Evolutionary conservation across 306 rosid species (phyloP), one percentile per base, ranked within the genome.

Genomic region (Astragalus membranaceus): DNA sequence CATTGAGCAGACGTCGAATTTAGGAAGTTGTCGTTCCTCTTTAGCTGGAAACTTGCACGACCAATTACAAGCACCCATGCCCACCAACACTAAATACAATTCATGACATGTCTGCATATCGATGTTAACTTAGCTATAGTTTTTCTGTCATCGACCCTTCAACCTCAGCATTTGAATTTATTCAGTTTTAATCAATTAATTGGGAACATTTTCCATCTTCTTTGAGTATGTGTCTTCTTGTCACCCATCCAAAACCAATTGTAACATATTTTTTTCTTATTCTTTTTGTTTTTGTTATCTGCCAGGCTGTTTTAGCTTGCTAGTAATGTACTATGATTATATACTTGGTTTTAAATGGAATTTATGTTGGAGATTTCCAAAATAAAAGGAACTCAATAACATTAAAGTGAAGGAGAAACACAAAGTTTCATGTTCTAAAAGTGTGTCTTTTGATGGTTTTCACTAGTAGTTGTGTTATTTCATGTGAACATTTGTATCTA

Each of bases 1-100:
- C 76, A 61, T 70, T 67, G 67, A 43, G 66, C 15, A 77, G 44
- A 53, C 60, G 60, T 70, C 72, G 70, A 77, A 52, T 77, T 53
- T 70, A 70, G 76, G 76, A 50, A 42, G 11, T 61, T 69, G 80
- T 77, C 36, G 64, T 42, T 61, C 76, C 63, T 61, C 66, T 29
- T 69, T 69, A 30, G 26, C 51, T 58, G 50, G 69, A 46, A 54
- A 58, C 62, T 42, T 7, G 62, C 69, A 15, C 14, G 46, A 47
- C 74, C 69, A 70, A 59, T 75, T 49, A 14, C 26, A 52, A 0
- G 41, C 75, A 76, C 39, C 16, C 16, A 46, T 35, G 44, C 41
- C 20, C 72, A 42, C 76, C 59, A 77, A 62, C 76, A 77, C 67
- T 62, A 49, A 67, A 76, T 59, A 75, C 50, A 67, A 1, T 68